A percentile compares a stretch with the other conserved stretches of the same genome.
phyloP scores from a whole-genome alignment of 352 stramenopile genomes.

The Phytophthora sp. region DNA sequence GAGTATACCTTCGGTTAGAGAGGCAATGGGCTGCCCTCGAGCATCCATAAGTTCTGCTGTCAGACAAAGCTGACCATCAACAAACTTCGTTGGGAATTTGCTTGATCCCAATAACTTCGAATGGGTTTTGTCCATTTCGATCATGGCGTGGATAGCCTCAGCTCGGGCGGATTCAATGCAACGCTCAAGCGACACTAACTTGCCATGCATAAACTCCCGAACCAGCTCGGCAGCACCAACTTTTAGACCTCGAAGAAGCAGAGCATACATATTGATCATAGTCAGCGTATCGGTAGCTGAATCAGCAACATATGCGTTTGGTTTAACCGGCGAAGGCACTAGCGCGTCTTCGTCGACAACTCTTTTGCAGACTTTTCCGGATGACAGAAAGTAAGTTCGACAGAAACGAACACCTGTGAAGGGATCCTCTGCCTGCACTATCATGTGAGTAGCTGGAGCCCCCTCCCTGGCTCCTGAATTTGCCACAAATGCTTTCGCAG shows the following conservation, averaged over 20 bases:
- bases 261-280: constrained; percentile 36
- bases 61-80: constrained; percentile 47
- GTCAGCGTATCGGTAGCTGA: constrained; percentile 24
- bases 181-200: constrained; percentile 19
- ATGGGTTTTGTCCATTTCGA: constrained; percentile 17
- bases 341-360: constrained; percentile 73
- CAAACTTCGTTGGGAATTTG: constrained; percentile 28
- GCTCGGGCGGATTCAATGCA: constrained; percentile 25
- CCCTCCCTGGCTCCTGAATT: constrained; percentile 30
- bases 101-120: constrained; percentile 26
- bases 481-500: constrained; percentile 36
- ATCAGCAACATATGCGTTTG: constrained; percentile 12
- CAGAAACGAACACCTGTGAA: constrained; percentile 69
- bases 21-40: constrained; percentile 34
- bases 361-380: constrained; percentile 50
- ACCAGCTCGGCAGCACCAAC: constrained; percentile 22
- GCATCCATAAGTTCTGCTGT: constrained; percentile 51
- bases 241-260: constrained; percentile 52
- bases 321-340: constrained; percentile 31
- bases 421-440: constrained; percentile 72
- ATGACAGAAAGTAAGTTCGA: constrained; percentile 75
- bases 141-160: constrained; percentile 22
- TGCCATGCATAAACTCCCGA: constrained; percentile 10
- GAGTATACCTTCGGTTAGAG: constrained; percentile 20
- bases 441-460: constrained; percentile 62